These are phyloP conservation scores for Trichoderma gamsii DNA, from an alignment of 495 filamentous ascomycete species.

Conservation along the genomic window DNA sequence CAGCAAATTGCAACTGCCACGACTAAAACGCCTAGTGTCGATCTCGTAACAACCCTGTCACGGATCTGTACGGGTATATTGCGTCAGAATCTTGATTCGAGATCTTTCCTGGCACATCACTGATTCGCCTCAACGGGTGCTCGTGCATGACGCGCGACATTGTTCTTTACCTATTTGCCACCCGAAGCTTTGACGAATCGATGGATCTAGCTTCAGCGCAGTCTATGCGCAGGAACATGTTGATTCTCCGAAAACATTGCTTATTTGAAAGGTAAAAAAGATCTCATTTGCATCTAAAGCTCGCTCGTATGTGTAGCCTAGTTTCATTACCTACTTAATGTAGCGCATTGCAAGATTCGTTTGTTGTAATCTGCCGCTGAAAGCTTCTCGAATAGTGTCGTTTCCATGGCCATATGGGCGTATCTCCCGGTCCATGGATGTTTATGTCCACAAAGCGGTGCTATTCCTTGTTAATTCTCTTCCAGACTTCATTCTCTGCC, in stretches of 20 bases:
- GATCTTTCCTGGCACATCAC: neutral
- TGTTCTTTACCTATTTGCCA: neutral
- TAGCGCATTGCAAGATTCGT: neutral
- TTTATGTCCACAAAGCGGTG: neutral
- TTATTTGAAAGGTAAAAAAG: neutral
- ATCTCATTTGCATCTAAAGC: neutral
- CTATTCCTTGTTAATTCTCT: conserved; percentile 51
- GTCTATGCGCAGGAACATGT: no score
- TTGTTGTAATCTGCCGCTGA: neutral
- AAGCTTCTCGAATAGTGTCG: neutral
- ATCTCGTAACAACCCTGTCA: conserved; percentile 12
- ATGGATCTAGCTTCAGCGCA: no score
- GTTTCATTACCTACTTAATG: conserved; percentile 1
- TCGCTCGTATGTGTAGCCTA: neutral
- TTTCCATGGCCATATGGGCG: neutral
- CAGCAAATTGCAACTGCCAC: neutral
- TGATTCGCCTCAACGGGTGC: neutral
- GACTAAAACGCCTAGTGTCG: conserved; percentile 6
- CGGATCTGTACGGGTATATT: conserved; percentile 13
- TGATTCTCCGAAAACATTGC: no score
- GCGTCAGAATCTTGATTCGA: conserved; percentile 12
- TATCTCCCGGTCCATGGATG: neutral
- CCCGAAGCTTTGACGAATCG: neutral
- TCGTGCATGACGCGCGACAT: conserved; percentile 1
- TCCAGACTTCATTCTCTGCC: conserved; percentile 68